Conservation (phyloP, 257 asterid species). For the Dorcoceras hygrometricum region DNA sequence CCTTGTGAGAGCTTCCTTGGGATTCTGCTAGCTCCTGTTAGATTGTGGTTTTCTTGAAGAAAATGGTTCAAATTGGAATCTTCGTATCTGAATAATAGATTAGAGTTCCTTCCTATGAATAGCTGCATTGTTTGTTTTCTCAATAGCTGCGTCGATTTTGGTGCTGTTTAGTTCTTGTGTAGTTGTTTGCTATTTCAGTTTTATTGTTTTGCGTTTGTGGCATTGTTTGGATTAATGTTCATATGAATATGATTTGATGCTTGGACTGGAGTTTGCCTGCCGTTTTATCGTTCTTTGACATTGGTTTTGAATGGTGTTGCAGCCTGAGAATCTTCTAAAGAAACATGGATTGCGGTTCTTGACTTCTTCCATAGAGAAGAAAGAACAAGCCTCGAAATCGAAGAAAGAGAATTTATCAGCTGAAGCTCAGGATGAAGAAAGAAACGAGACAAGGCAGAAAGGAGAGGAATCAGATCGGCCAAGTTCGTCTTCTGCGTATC, state of each 20-base stretch:
- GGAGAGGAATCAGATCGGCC: slow-evolving; percentile 22
- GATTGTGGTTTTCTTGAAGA: background rate
- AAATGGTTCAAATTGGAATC: background rate
- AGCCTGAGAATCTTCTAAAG: slow-evolving; percentile 70
- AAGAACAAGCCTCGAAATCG: slow-evolving; percentile 49
- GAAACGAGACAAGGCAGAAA: background rate
- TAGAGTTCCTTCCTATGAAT: background rate
- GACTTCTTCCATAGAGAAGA: slow-evolving; percentile 85
- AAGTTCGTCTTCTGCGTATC: slow-evolving; percentile 42
- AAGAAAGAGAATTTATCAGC: slow-evolving; percentile 50
- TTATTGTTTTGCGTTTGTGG: background rate
- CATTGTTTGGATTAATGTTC: background rate
- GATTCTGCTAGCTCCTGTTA: background rate
- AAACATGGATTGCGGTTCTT: slow-evolving; percentile 51
- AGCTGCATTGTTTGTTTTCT: background rate
- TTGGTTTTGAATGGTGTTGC: slow-evolving; percentile 27
- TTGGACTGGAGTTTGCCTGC: slow-evolving; percentile 5
- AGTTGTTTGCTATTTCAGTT: background rate
- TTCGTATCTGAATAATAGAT: background rate
- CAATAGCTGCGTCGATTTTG: background rate
- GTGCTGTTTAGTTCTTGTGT: background rate
- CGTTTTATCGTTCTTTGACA: background rate
- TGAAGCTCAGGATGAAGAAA: slow-evolving; percentile 26
- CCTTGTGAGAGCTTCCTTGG: background rate
- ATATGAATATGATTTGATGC: background rate